Base-by-base conservation (phyloP, 257 asterid genomes). In the Prunella vulgaris region DNA sequence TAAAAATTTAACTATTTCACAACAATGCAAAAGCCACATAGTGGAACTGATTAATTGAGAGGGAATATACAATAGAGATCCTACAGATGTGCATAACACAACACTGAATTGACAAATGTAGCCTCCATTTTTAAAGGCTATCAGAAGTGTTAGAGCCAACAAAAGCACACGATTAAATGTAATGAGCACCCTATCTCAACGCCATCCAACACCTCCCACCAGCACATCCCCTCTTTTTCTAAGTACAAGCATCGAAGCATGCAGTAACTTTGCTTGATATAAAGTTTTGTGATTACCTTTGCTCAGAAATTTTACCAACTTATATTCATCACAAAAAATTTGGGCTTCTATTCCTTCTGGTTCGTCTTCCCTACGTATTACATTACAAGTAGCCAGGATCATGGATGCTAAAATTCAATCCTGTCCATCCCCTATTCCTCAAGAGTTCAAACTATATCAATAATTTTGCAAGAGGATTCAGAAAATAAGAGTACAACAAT, bases 31-130 rank as follows among this genome's bases (percentile, higher is more conserved):
- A 40, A 18, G n/a, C n/a, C 28, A 54, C 13, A 56, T 17, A 1
- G 35, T 15, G 21, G 12, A 75, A 62, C 49, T 27, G 60, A 70
- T 5, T 70, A 75, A 58, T 12, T 12, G n/a, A 70, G 24, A 46
- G 33, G 12, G 14, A 6, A 56, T 14, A 49, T 1, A 35, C 40
- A 60, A 10, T 9, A 60, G 10, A 13, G 20, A 21, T 7, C 63
- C 48, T 15, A 52, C 3, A 14, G 64, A 27, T 10, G 22, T 32
- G 10, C 60, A 25, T 9, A 17, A 17, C 46, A 53, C 30, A 35
- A 37, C 28, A 15, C n/a, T 32, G 24, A 27, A 57, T 4, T 25
- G 27, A n/a, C 51, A 46, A 30, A 66, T 24, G 37, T 10, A 20
- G 4, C 60, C 60, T 20, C 30, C n/a, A 52, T 1, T 52, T 52